Evolutionary conservation across 2,329 filamentous ascomycete genomes (phyloP).

Genomic region (Pseudocercospora fuligena): DNA sequence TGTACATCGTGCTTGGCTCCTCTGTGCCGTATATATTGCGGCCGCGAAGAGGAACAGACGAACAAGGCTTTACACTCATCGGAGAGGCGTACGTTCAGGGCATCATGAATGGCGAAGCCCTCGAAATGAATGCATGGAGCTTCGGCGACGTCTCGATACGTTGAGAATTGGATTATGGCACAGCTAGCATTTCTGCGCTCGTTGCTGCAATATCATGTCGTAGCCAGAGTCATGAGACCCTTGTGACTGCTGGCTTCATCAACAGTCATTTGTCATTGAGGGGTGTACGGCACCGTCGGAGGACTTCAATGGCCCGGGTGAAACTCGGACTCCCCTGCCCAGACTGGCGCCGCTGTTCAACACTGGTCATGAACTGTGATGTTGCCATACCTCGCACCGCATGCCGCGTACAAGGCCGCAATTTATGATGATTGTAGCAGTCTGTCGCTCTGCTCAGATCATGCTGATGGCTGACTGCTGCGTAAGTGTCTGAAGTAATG

Average conservation of each 20-base stretch:
- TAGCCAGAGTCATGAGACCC: background rate
- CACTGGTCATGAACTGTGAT: no score
- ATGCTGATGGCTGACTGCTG: background rate
- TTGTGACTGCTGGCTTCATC: no score
- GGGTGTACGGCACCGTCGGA: no score
- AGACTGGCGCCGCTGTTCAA: no score
- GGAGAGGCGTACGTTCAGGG: constrained; percentile 43
- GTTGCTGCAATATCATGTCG: background rate
- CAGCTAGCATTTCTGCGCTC: no score
- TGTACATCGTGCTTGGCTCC: constrained; percentile 36
- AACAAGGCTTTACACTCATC: constrained; percentile 36
- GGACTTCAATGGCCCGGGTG: no score
- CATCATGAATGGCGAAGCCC: constrained; percentile 40
- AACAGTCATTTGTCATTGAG: no score
- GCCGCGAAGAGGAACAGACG: constrained; percentile 16
- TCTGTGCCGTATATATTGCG: constrained; percentile 36
- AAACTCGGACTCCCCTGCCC: no score
- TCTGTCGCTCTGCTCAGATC: background rate
- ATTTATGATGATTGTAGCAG: background rate
- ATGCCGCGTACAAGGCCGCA: background rate
- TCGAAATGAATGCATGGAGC: constrained; percentile 32
- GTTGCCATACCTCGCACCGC: background rate
- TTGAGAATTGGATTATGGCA: constrained; percentile 13
- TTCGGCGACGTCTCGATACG: constrained; percentile 26
- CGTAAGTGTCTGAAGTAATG: background rate